Conservation (phyloP, 768 basidiomycete species). For the Dacryopinax primogenitus region DNA sequence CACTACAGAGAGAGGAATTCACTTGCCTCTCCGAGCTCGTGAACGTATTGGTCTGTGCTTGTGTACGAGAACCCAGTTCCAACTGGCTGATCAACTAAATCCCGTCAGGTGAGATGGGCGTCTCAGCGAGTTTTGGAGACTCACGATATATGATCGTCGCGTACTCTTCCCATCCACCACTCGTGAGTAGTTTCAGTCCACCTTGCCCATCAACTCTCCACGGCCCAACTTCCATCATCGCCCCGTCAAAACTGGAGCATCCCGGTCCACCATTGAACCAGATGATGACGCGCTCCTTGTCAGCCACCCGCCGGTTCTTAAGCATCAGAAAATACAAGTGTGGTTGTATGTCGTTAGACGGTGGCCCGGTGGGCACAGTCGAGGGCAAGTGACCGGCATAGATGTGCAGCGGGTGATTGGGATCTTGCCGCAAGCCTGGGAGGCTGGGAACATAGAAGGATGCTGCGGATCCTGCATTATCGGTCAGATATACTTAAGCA, state of each 20-base stretch:
- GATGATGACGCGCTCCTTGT: slow-evolving; percentile 78
- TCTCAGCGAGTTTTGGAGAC: slow-evolving; percentile 23
- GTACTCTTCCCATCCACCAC: slow-evolving; percentile 94
- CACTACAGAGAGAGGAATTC: slow-evolving; percentile 14
- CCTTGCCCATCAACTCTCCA: slow-evolving; percentile 67
- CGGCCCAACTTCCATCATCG: slow-evolving; percentile 97
- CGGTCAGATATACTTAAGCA: background rate
- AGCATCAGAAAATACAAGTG: slow-evolving; percentile 84
- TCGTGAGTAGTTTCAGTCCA: slow-evolving; percentile 52
- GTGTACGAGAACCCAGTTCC: slow-evolving; percentile 91
- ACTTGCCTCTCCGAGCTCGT: slow-evolving; percentile 56
- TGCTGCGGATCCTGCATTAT: slow-evolving; percentile 37
- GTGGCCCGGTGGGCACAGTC: slow-evolving; percentile 35
- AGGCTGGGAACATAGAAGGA: slow-evolving; percentile 70
- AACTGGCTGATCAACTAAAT: slow-evolving; percentile 86
- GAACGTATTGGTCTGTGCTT: slow-evolving; percentile 71
- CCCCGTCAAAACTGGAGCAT: slow-evolving; percentile 91
- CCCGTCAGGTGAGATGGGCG: background rate
- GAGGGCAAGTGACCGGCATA: slow-evolving; percentile 77
- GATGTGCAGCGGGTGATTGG: slow-evolving; percentile 56
- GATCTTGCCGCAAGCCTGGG: slow-evolving; percentile 64
- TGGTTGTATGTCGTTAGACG: slow-evolving; percentile 47
- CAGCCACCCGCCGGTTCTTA: slow-evolving; percentile 76
- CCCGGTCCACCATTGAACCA: slow-evolving; percentile 99
- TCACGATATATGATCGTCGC: slow-evolving; percentile 82